Percentiles rank a stretch among this genome's conserved stretches.
phyloP scores from a whole-genome alignment of 129 eudicot species.

The Apium graveolens region DNA sequence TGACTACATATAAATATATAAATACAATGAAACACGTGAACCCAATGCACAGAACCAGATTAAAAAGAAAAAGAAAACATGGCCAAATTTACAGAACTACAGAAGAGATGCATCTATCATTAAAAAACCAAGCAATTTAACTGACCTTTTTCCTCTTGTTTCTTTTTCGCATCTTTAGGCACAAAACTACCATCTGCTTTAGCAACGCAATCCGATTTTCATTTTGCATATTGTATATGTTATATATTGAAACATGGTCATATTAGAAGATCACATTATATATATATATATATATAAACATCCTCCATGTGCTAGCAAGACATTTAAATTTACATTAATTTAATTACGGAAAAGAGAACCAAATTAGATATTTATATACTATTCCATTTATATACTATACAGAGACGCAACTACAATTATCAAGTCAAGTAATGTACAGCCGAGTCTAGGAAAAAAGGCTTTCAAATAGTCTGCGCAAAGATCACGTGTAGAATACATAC shows the following conservation, averaged over 20 bases:
- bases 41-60: background rate
- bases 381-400: background rate
- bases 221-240: constrained; percentile 87
- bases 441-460: too few relatives aligned
- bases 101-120: background rate
- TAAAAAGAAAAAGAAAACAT: background rate
- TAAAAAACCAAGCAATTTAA: constrained; percentile 1
- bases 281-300: background rate
- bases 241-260: constrained; percentile 28
- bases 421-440: background rate
- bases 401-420: background rate
- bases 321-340: background rate
- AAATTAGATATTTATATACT: too few relatives aligned
- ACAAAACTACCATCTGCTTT: constrained; percentile 84
- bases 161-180: constrained; percentile 71
- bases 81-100: too few relatives aligned
- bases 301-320: background rate
- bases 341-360: too few relatives aligned
- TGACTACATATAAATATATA: background rate
- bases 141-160: constrained; percentile 85
- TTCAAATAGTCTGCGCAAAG: too few relatives aligned
- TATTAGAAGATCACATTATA: constrained; percentile 5
- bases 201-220: constrained; percentile 85
- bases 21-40: background rate
- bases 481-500: too few relatives aligned